Evolutionary conservation across 1,284 basidiomycete species (phyloP).

Genomic region (Fomitopsis schrenkii): DNA sequence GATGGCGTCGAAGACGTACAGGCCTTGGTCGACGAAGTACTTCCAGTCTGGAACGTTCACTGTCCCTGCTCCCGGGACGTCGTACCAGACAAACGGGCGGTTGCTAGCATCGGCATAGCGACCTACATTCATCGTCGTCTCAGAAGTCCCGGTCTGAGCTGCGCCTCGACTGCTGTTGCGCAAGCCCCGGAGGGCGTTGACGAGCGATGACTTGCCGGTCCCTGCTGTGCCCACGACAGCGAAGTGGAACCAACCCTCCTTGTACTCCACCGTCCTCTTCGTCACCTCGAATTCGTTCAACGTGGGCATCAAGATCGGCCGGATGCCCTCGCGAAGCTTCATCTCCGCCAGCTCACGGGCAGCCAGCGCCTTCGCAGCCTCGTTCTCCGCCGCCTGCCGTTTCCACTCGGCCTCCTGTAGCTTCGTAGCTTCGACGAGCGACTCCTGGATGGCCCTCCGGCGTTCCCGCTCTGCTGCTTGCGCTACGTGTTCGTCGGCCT

Average conservation of each 20-base stretch:
- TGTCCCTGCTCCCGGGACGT: slow-evolving; percentile 2
- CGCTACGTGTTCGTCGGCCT: neutral
- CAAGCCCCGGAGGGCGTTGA: slow-evolving; percentile 3
- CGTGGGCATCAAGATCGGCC: neutral
- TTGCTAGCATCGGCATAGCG: neutral
- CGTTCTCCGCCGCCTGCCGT: neutral
- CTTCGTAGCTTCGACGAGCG: neutral
- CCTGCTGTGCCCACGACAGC: slow-evolving; percentile 1
- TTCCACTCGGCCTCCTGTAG: neutral
- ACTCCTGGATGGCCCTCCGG: neutral
- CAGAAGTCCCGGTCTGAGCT: neutral
- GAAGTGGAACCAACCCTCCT: slow-evolving; percentile 3
- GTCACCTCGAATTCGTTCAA: neutral
- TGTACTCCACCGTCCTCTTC: neutral
- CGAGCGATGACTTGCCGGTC: slow-evolving; percentile 2
- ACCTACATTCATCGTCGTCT: neutral
- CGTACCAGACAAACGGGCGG: slow-evolving; percentile 3
- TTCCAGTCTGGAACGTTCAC: neutral
- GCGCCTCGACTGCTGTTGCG: neutral
- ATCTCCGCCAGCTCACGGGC: neutral
- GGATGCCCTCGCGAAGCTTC: slow-evolving; percentile 1
- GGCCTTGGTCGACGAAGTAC: slow-evolving; percentile 3
- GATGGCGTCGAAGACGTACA: slow-evolving; percentile 6
- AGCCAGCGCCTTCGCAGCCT: neutral
- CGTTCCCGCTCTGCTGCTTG: neutral